These are phyloP conservation scores for Boletus austroedulis DNA, from an alignment of 1,284 basidiomycete genomes.

Conservation along the genomic window DNA sequence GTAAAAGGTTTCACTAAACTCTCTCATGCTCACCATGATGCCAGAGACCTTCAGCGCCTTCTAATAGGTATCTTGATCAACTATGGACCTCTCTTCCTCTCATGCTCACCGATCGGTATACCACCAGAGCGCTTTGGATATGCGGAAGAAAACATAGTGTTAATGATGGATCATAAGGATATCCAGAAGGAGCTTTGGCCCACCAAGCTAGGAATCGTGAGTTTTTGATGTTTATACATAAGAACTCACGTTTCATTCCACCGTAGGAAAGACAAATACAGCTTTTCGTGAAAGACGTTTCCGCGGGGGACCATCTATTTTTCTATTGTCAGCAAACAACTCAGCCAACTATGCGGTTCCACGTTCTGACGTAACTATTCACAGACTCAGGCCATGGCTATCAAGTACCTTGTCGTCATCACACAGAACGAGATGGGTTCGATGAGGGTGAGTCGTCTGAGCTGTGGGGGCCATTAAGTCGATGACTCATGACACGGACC, in stretches of 20 bases:
- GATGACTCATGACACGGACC: not conserved
- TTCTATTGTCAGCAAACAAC: slow-evolving; percentile 37
- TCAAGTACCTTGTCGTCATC: slow-evolving; percentile 31
- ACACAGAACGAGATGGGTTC: slow-evolving; percentile 35
- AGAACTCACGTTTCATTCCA: not conserved
- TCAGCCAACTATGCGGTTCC: not conserved
- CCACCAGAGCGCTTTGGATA: slow-evolving; percentile 30
- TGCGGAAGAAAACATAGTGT: slow-evolving; percentile 23
- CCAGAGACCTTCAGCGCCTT: slow-evolving; percentile 11
- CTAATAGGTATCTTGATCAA: slow-evolving; percentile 17
- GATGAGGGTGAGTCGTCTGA: slow-evolving; percentile 38
- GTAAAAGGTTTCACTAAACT: slow-evolving; percentile 5
- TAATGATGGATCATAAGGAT: slow-evolving; percentile 32
- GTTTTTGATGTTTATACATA: slow-evolving; percentile 1
- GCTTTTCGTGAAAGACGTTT: slow-evolving; percentile 29
- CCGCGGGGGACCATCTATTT: slow-evolving; percentile 38
- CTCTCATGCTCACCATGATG: slow-evolving; percentile 15
- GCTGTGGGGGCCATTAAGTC: not conserved
- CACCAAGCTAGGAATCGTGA: slow-evolving; percentile 31
- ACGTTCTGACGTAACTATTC: slow-evolving; percentile 1
- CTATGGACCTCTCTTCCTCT: not conserved
- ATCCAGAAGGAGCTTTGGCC: slow-evolving; percentile 13
- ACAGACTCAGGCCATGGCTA: slow-evolving; percentile 39
- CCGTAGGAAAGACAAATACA: slow-evolving; percentile 36
- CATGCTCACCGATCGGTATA: not conserved